Evolutionary conservation across 306 rosid species (phyloP).

Genomic region (Sphenostylis stenocarpa): DNA sequence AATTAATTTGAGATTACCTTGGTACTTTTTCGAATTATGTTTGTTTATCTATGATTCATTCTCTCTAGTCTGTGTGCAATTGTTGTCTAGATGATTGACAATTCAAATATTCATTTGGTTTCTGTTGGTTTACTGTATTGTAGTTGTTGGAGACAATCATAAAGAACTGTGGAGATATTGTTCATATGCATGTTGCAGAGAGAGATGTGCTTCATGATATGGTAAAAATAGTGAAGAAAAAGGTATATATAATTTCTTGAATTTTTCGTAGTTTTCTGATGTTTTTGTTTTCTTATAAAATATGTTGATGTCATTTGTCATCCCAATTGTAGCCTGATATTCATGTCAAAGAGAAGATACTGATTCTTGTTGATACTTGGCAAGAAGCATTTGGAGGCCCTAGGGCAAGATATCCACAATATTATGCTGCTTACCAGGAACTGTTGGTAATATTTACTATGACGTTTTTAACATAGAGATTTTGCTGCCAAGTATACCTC

Average conservation of each 20-base stretch:
- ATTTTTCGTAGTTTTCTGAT: slow-evolving; percentile 22
- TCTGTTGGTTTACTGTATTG: slow-evolving; percentile 47
- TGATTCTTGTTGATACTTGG: slow-evolving; percentile 91
- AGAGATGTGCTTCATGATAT: slow-evolving; percentile 91
- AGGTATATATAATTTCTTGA: slow-evolving; percentile 56
- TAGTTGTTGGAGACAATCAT: slow-evolving; percentile 92
- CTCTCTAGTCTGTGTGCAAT: slow-evolving; percentile 16
- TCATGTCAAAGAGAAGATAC: slow-evolving; percentile 88
- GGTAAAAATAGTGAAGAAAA: slow-evolving; percentile 91
- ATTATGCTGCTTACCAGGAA: slow-evolving; percentile 93
- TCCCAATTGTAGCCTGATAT: slow-evolving; percentile 75
- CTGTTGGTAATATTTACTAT: slow-evolving; percentile 61
- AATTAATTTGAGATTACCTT: background rate
- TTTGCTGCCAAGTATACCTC: slow-evolving; percentile 1
- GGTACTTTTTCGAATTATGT: background rate
- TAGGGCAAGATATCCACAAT: slow-evolving; percentile 97
- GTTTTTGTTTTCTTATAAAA: slow-evolving; percentile 25
- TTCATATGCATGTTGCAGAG: slow-evolving; percentile 99
- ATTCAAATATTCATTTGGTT: slow-evolving; percentile 37
- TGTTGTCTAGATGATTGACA: background rate
- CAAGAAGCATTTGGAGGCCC: slow-evolving; percentile 99
- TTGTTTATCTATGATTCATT: slow-evolving; percentile 6
- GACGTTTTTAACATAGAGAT: background rate
- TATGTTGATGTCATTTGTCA: slow-evolving; percentile 38
- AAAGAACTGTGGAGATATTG: slow-evolving; percentile 97